Evolutionary conservation across 108 stramenopile genomes (phyloP).

Genomic region (Pseudonitzschia pungens): DNA sequence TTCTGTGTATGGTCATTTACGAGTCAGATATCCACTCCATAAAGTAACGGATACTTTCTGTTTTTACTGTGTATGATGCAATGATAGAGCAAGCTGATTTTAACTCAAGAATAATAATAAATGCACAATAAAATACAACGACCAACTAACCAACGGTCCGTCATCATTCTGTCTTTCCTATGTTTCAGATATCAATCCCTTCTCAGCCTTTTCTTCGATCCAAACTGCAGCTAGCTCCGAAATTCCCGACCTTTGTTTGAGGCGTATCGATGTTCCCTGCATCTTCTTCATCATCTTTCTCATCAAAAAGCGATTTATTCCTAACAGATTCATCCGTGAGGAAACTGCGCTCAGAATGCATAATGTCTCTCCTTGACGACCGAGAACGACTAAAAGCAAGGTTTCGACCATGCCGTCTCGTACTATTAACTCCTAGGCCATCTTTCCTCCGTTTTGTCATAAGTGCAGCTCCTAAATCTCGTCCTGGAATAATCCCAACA

Average conservation of each 20-base stretch:
- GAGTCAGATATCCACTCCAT: no score
- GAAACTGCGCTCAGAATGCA: neutral
- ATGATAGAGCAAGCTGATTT: no score
- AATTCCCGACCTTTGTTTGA: neutral
- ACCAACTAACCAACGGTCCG: no score
- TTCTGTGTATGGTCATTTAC: no score
- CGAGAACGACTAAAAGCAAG: neutral
- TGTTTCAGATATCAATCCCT: no score
- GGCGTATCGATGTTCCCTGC: neutral
- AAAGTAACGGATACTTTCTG: no score
- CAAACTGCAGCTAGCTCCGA: neutral
- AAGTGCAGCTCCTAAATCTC: constrained; percentile 1
- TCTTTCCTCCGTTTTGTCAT: neutral
- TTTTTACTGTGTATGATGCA: no score
- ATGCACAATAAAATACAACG: no score
- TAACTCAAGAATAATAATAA: no score
- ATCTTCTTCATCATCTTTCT: neutral
- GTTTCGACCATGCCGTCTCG: neutral
- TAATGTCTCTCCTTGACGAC: neutral
- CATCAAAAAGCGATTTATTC: constrained; percentile 1
- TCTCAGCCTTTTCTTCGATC: no score
- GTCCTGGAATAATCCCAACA: neutral
- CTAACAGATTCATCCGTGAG: neutral
- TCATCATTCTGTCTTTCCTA: no score
- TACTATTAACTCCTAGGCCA: neutral